These are phyloP conservation scores for Fusarium liriodendri DNA, from an alignment of 2,329 filamentous ascomycete species.

Conservation along the genomic window DNA sequence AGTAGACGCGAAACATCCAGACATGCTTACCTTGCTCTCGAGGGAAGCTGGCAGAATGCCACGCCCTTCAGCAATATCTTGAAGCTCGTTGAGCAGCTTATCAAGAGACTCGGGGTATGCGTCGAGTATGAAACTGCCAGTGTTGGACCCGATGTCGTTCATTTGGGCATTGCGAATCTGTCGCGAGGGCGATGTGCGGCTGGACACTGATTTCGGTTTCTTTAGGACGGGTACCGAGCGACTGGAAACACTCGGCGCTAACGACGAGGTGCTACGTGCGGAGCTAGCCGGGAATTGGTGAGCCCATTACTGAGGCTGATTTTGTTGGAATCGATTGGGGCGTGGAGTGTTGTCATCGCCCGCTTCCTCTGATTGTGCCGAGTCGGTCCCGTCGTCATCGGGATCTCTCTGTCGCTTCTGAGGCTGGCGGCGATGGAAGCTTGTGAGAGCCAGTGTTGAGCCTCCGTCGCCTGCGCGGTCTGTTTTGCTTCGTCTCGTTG, in stretches of 20 bases:
- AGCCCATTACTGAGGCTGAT: not conserved
- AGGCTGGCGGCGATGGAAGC: constrained; percentile 5
- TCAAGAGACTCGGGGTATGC: constrained; percentile 8
- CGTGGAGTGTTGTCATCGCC: constrained; percentile 3
- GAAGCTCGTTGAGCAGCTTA: not conserved
- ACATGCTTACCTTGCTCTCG: constrained; percentile 3
- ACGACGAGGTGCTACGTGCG: not conserved
- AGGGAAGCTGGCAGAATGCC: constrained; percentile 14
- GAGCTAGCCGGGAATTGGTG: not conserved
- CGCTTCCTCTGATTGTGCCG: constrained; percentile 2
- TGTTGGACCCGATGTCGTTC: constrained; percentile 8
- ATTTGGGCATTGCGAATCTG: constrained; percentile 16
- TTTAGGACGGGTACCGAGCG: not conserved
- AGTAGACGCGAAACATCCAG: not conserved
- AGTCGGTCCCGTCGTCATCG: not conserved
- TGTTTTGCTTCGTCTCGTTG: not conserved
- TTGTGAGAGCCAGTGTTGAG: not conserved
- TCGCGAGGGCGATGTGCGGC: constrained; percentile 10
- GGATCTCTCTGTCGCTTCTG: constrained; percentile 5
- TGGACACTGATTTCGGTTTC: constrained; percentile 1
- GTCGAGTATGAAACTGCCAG: constrained; percentile 11
- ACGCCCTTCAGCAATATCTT: constrained; percentile 1
- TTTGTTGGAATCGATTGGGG: not conserved
- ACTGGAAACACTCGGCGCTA: constrained; percentile 2
- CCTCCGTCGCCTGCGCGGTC: constrained; percentile 1